Evolutionary conservation across 768 basidiomycete species (phyloP).

Genomic region (Boletus coccyginus): DNA sequence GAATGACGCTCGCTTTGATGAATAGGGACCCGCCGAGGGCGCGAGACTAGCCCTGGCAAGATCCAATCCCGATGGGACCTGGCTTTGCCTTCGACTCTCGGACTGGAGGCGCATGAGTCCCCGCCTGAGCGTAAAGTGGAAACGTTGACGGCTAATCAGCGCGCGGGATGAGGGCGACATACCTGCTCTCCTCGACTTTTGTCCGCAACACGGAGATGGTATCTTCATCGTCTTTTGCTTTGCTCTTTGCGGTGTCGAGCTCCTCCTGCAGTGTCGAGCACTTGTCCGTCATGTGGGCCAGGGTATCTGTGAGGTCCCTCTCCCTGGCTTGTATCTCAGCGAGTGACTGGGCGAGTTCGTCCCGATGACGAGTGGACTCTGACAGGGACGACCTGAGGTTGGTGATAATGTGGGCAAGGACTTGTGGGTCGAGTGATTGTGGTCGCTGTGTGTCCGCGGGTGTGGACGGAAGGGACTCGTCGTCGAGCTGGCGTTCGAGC

Average conservation of each 20-base stretch:
- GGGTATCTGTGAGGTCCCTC: constrained; percentile 58
- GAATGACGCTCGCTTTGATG: constrained; percentile 74
- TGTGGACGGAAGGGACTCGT: constrained; percentile 54
- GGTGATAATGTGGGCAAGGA: constrained; percentile 74
- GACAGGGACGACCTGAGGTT: constrained; percentile 65
- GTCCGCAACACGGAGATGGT: constrained; percentile 69
- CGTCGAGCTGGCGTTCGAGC: constrained; percentile 71
- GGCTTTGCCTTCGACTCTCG: constrained; percentile 66
- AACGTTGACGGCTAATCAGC: constrained; percentile 2
- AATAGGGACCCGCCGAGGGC: constrained; percentile 42
- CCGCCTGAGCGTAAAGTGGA: constrained; percentile 44
- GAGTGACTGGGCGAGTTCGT: constrained; percentile 57
- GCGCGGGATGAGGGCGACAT: constrained; percentile 17
- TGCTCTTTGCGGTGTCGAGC: constrained; percentile 47
- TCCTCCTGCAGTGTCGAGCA: constrained; percentile 57
- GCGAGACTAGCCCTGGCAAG: constrained; percentile 47
- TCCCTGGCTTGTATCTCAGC: constrained; percentile 51
- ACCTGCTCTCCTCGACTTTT: constrained; percentile 91
- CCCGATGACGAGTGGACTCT: constrained; percentile 67
- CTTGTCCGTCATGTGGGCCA: constrained; percentile 65
- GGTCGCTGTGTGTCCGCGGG: constrained; percentile 36
- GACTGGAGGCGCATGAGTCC: constrained; percentile 85
- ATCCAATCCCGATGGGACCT: constrained; percentile 50
- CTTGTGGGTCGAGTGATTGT: constrained; percentile 65
- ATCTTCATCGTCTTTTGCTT: constrained; percentile 70